Evolutionary conservation across 345 rosid species (phyloP).

Genomic region (Sonneratia caseolaris): DNA sequence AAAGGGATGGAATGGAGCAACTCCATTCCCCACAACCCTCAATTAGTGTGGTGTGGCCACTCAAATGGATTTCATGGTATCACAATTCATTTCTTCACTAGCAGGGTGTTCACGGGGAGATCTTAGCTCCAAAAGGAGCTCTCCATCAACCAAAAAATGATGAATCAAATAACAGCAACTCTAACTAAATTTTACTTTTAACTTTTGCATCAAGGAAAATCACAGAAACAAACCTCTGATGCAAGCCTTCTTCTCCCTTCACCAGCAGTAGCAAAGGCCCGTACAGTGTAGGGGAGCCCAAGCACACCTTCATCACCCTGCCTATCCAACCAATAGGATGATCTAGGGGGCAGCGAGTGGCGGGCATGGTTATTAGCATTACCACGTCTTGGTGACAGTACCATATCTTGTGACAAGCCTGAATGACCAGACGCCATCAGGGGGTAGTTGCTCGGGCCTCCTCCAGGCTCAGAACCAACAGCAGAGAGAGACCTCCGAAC

Average conservation of each 20-base stretch:
- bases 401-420: constrained; percentile 30
- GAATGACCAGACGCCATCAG: constrained; percentile 27
- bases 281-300: constrained; percentile 47
- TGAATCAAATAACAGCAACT: not conserved
- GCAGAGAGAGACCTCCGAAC: constrained; percentile 64
- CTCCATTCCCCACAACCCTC: not conserved
- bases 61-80: not conserved
- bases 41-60: not conserved
- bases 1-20: not conserved
- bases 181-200: not conserved
- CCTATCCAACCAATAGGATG: constrained; percentile 44
- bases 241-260: constrained; percentile 70
- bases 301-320: constrained; percentile 47
- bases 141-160: not conserved
- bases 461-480: constrained; percentile 30
- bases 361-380: constrained; percentile 23
- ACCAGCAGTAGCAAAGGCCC: constrained; percentile 42
- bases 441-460: constrained; percentile 32
- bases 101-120: not conserved
- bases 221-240: constrained; percentile 57
- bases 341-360: constrained; percentile 44
- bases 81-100: not conserved
- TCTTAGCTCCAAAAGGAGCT: not conserved
- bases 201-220: not conserved
- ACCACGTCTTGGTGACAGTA: constrained; percentile 39